Base-by-base conservation (phyloP, 2,329 filamentous ascomycete species). In the Aspergillus ochraceoroseus region DNA sequence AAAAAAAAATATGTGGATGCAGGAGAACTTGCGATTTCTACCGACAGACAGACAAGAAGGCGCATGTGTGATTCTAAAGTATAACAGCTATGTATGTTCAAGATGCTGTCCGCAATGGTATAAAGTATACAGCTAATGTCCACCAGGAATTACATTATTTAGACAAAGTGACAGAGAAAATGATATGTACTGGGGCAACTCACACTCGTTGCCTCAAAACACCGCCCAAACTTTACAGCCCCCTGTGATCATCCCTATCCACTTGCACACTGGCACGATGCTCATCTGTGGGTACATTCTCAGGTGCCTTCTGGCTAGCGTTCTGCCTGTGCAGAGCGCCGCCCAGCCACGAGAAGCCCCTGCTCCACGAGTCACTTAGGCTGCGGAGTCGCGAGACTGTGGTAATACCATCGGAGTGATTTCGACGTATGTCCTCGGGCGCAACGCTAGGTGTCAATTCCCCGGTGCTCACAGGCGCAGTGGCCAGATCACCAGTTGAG, bases 301-400 rank as follows among this genome's bases (percentile, higher is more conserved):
- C 34, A 11, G 42, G 13, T 6, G n/a, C 35, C 23, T 29, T 30
- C 32, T 37, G 31, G 11, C 15, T 41, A 14, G 35, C 45, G 11
- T 39, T 39, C 8, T 41, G 38, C 30, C 47, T 57, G 22, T 58
- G 53, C 9, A 66, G 45, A 13, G 58, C 55, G 18, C 56, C 59
- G 5, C 61, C 61, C 7, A 66, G 46, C 63, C 63, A 65, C 7
- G 61, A 56, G 11, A 65, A 45, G 1, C 60, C 55, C 30, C 56
- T 62, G 17, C 50, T 58, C 60, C 59, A 61, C 2, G 63, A 64
- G 44, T 66, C 63, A 40, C 63, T 66, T 7, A 66, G 47, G 37
- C 62, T 65, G 40, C 63, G 60, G 5, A 64, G 46, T 11, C 61
- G 58, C 7, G 46, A 53, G 2, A 49, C 13, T 4, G 44, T 46